Conservation (phyloP, 495 filamentous ascomycete species). For the Lasiosphaeria ovina region DNA sequence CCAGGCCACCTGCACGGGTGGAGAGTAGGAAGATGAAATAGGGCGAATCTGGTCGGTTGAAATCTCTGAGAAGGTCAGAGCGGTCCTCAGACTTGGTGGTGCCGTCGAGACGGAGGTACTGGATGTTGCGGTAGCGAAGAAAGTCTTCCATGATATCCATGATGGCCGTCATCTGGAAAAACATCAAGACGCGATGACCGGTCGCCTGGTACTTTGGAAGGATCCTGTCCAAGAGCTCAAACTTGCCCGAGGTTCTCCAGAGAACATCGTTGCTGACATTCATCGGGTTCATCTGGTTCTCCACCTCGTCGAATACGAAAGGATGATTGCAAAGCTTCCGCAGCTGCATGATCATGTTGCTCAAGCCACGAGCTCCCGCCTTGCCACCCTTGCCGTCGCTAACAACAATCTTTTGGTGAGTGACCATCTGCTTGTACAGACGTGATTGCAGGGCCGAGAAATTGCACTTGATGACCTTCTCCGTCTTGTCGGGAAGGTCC, state of each 20-base stretch:
- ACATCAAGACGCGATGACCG: slow-evolving; percentile 94
- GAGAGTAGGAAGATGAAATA: slow-evolving; percentile 98
- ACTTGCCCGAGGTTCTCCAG: slow-evolving; percentile 96
- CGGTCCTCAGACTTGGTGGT: slow-evolving; percentile 97
- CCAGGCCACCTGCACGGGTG: slow-evolving; percentile 97
- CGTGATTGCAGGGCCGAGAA: slow-evolving; percentile 92
- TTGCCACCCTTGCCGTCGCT: slow-evolving; percentile 95
- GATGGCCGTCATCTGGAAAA: slow-evolving; percentile 99
- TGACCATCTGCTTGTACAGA: slow-evolving; percentile 94
- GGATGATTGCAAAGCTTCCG: slow-evolving; percentile 99
- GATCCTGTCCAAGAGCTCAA: slow-evolving; percentile 89
- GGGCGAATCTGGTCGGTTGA: slow-evolving; percentile 84
- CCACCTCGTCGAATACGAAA: slow-evolving; percentile 96
- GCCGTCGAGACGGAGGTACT: slow-evolving; percentile 90
- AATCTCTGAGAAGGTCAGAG: slow-evolving; percentile 80
- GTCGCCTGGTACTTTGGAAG: slow-evolving; percentile 88
- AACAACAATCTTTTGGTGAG: slow-evolving; percentile 87
- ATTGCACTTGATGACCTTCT: slow-evolving; percentile 98
- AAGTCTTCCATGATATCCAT: slow-evolving; percentile 99
- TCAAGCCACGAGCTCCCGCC: slow-evolving; percentile 89
- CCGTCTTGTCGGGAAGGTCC: slow-evolving; percentile 95
- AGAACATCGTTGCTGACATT: slow-evolving; percentile 85
- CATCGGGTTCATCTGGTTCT: slow-evolving; percentile 93
- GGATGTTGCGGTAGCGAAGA: slow-evolving; percentile 73
- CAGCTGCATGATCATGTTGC: slow-evolving; percentile 99